Conservation (phyloP, 2,329 filamentous ascomycete species). For the Nemania serpens region DNA sequence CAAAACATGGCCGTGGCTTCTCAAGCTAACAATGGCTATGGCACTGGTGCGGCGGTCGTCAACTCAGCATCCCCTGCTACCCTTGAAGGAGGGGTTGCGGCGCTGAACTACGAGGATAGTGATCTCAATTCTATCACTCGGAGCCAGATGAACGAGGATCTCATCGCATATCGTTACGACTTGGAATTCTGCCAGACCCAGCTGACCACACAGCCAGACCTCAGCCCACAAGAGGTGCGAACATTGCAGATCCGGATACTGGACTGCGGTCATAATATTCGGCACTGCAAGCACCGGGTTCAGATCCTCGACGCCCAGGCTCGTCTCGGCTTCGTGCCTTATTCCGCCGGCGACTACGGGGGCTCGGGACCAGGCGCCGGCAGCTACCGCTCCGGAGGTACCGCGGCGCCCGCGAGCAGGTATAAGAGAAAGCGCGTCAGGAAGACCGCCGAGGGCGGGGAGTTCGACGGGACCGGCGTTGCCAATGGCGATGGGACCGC, state of each 20-base stretch:
- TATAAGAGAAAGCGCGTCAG: conserved; percentile 30
- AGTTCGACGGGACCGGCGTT: background rate
- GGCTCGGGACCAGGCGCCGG: background rate
- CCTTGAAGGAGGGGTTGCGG: background rate
- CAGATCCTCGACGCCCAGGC: conserved; percentile 45
- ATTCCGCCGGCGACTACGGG: conserved; percentile 1
- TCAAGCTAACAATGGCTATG: conserved; percentile 15
- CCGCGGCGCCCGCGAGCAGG: conserved; percentile 10
- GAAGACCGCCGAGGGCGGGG: conserved; percentile 14
- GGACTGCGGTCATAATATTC: conserved; percentile 51
- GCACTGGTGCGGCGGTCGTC: background rate
- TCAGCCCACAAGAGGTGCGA: conserved; percentile 49
- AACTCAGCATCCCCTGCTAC: background rate
- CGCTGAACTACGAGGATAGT: conserved; percentile 37
- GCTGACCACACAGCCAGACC: conserved; percentile 38
- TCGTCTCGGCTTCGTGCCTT: conserved; percentile 19
- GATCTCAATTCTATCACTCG: conserved; percentile 41
- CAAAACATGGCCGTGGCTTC: conserved; percentile 3
- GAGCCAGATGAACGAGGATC: conserved; percentile 49
- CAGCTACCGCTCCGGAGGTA: conserved; percentile 21
- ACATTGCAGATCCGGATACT: conserved; percentile 49
- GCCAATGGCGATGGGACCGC: conserved; percentile 28
- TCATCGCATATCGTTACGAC: conserved; percentile 49
- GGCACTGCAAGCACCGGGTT: conserved; percentile 48
- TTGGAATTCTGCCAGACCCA: conserved; percentile 48